Evolutionary conservation across 352 stramenopile genomes (phyloP), one percentile per base, ranked within the genome.

Genomic region (Globisporangium spiculum): DNA sequence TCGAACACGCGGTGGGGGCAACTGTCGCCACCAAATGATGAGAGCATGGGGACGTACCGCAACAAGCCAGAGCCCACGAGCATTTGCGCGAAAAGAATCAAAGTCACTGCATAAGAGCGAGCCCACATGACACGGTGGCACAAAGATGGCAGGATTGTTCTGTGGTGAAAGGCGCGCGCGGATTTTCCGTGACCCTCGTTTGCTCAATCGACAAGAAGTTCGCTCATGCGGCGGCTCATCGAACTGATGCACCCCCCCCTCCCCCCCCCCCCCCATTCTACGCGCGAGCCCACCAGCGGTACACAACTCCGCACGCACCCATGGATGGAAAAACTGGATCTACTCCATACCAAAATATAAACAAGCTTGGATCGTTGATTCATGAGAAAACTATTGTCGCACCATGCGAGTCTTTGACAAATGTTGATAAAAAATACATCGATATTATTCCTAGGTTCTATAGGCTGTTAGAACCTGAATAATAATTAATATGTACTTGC

Each of bases 291-390:
- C n/a, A 56, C n/a, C 50, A 27, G 8, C 50, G 50, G 50, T 18
- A 56, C 50, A 27, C 9, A 55, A 50, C 41, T 9, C 41, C 44
- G 44, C 44, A 52, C 44, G 44, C 18, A 52, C 18, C 44, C 6
- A 22, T 52, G 44, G 6, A 20, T 52, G 44, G 16, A 20, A 22
- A 50, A 52, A 52, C 44, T 52, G 44, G 44, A 22, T 52, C 44
- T 52, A 52, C 50, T 56, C 50, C 50, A 56, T 18, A 56, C 50
- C 50, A 56, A 55, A 55, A n/a, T 44, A 46, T 46, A 46, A 56
- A 56, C 44, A 22, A 52, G 6, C 44, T 52, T 22, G 18, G 6
- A 52, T n/a, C 16, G 1, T 50, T 20, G 41, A 50, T 50, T 10
- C 44, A 52, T 12, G 44, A 52, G 18, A 52, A 52, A 52, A n/a